These are phyloP conservation scores for Oryza meyeriana DNA, from an alignment of 176 grass and related monocot species.

Conservation along the genomic window DNA sequence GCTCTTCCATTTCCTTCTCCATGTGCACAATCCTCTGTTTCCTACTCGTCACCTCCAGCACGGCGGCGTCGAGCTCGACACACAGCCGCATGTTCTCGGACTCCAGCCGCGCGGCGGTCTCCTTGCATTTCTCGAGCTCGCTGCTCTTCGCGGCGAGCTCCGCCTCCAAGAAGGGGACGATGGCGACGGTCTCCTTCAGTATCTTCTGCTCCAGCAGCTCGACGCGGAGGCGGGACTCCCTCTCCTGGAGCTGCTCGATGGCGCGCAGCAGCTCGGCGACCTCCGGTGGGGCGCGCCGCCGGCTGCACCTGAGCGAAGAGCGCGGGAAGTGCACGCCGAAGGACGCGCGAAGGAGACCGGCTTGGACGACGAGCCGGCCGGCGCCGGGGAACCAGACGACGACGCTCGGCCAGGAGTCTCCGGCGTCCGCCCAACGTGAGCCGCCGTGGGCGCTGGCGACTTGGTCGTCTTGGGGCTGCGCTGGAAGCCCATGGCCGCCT, in stretches of 20 bases:
- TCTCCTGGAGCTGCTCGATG: conserved; percentile 91
- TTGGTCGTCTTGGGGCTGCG: conserved; percentile 50
- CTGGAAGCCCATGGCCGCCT: conserved; percentile 92
- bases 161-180: conserved; percentile 84
- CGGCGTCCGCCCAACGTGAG: background rate
- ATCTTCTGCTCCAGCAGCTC: conserved; percentile 95
- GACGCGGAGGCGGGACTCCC: conserved; percentile 85
- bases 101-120: conserved; percentile 49
- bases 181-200: conserved; percentile 77
- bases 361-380: conserved; percentile 36
- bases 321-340: conserved; percentile 86
- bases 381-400: conserved; percentile 21
- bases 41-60: conserved; percentile 43
- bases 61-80: conserved; percentile 58
- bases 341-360: conserved; percentile 60
- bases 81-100: conserved; percentile 68
- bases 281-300: conserved; percentile 53
- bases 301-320: conserved; percentile 71
- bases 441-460: background rate
- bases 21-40: conserved; percentile 62
- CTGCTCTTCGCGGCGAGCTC: conserved; percentile 61
- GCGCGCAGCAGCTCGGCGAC: conserved; percentile 75
- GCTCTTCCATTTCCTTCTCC: conserved; percentile 65
- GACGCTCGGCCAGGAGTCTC: conserved; percentile 32
- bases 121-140: conserved; percentile 54